A percentile compares a stretch with the other conserved stretches of the same genome.
Evolutionary conservation across 768 basidiomycete genomes (phyloP).

Genomic region (Mrakia hoshinonis): DNA sequence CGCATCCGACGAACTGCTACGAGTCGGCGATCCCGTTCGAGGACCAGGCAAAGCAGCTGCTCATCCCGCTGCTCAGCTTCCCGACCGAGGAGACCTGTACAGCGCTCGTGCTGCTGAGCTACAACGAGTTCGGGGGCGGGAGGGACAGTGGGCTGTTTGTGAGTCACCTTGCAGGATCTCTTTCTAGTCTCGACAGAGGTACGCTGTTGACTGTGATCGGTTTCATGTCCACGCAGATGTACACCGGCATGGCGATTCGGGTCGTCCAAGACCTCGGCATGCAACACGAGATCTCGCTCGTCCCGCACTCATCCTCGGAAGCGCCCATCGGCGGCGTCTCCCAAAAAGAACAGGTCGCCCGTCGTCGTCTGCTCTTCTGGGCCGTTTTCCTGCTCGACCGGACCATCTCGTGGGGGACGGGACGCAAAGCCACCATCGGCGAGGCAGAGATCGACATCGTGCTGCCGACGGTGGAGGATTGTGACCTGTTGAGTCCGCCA

Average conservation of each 20-base stretch:
- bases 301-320: neutral
- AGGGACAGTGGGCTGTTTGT: constrained; percentile 12
- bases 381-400: constrained; percentile 26
- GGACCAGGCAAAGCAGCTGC: constrained; percentile 24
- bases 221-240: constrained; percentile 6
- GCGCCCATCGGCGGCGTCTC: neutral
- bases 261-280: constrained; percentile 26
- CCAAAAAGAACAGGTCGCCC: constrained; percentile 11
- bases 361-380: constrained; percentile 22
- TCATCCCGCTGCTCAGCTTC: constrained; percentile 21
- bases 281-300: constrained; percentile 17
- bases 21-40: constrained; percentile 24
- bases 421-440: constrained; percentile 10
- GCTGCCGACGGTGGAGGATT: constrained; percentile 21
- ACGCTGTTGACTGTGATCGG: neutral
- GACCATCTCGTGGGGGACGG: constrained; percentile 16
- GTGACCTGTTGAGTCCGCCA: constrained; percentile 9
- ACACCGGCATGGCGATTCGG: constrained; percentile 15
- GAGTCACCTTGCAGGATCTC: no score
- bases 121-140: constrained; percentile 14
- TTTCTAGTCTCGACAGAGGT: neutral
- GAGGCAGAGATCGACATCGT: constrained; percentile 28
- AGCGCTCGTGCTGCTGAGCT: neutral
- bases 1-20: neutral
- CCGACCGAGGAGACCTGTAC: constrained; percentile 24